Evolutionary conservation across 2,329 filamentous ascomycete species (phyloP).

Genomic region (Stagonosporopsis tanaceti): DNA sequence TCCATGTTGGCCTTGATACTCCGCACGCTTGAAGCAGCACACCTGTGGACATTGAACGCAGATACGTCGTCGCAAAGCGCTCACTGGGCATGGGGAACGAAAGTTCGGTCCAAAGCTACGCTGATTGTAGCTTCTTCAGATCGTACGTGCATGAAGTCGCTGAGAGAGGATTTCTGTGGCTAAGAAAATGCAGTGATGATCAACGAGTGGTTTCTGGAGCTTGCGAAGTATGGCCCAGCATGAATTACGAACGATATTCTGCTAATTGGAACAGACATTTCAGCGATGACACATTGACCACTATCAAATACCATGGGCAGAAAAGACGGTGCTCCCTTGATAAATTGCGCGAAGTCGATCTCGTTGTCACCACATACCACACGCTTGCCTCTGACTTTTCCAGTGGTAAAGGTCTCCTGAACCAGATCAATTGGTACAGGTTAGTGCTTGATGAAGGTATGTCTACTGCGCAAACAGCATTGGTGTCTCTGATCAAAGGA

Average conservation of each 20-base stretch:
- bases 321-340: constrained; percentile 21
- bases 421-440: constrained; percentile 38
- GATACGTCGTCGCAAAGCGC: neutral
- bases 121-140: constrained; percentile 43
- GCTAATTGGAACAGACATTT: constrained; percentile 32
- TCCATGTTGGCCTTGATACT: constrained; percentile 61
- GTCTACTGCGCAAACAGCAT: constrained; percentile 56
- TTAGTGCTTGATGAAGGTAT: constrained; percentile 51
- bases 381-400: constrained; percentile 33
- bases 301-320: constrained; percentile 38
- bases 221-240: constrained; percentile 44
- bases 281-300: constrained; percentile 19
- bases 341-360: constrained; percentile 28
- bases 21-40: constrained; percentile 50
- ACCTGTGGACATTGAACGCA: constrained; percentile 42
- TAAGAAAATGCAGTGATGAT: constrained; percentile 34
- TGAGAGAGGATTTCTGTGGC: neutral
- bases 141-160: constrained; percentile 30
- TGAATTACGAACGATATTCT: neutral
- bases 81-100: neutral
- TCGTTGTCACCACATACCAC: constrained; percentile 44
- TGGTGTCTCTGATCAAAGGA: constrained; percentile 16
- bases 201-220: constrained; percentile 42
- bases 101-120: constrained; percentile 30
- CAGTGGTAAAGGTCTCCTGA: constrained; percentile 17